These are phyloP conservation scores for Hydnomerulius pinastri DNA, from an alignment of 768 basidiomycete genomes.

Conservation along the genomic window DNA sequence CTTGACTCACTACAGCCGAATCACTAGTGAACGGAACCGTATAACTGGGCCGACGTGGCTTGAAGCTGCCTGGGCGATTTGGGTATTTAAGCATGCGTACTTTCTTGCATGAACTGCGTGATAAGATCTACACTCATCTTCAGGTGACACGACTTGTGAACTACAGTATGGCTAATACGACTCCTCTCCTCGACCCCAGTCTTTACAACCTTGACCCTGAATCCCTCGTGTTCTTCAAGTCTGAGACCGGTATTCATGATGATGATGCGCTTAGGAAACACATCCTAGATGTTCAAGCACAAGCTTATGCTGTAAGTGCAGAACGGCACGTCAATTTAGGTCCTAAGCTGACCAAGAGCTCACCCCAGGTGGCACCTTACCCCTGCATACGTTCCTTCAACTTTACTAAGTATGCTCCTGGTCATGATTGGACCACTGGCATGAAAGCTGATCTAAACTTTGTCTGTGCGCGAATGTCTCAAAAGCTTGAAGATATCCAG, in stretches of 20 bases:
- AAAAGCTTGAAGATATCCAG: conserved; percentile 24
- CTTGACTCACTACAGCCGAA: too few species aligned
- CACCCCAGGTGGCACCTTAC: conserved; percentile 22
- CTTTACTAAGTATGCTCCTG: conserved; percentile 18
- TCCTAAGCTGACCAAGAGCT: not conserved
- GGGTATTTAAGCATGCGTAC: too few species aligned
- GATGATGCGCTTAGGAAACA: conserved; percentile 33
- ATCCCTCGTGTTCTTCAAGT: conserved; percentile 29
- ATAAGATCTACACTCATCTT: too few species aligned
- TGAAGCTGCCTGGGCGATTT: too few species aligned
- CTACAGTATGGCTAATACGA: too few species aligned
- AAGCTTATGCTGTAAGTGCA: conserved; percentile 32
- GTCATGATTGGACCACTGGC: not conserved
- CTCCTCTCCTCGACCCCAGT: conserved; percentile 10
- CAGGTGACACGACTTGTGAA: too few species aligned
- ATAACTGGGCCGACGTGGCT: too few species aligned
- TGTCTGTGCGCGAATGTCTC: too few species aligned
- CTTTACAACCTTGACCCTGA: conserved; percentile 14
- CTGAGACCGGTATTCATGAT: conserved; percentile 30
- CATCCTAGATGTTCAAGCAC: conserved; percentile 34
- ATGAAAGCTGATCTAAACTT: not conserved
- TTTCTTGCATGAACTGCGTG: too few species aligned
- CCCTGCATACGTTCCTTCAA: conserved; percentile 22
- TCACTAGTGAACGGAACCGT: too few species aligned
- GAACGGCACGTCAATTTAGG: not conserved